phyloP scores from a whole-genome alignment of 495 filamentous ascomycete genomes.

The Bombardia bombarda region DNA sequence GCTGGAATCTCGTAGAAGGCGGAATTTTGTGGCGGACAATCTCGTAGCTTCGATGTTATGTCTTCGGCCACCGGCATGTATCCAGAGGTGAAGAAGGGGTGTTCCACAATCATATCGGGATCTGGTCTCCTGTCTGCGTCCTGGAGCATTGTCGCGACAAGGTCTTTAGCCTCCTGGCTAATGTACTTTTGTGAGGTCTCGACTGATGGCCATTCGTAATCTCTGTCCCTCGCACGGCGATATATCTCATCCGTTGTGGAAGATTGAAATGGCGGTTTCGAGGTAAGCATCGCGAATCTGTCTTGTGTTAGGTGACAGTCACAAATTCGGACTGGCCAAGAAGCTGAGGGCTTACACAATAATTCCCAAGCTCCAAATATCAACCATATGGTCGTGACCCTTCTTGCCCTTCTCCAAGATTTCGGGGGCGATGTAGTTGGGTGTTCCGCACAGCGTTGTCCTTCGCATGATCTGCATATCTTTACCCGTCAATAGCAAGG shows the following conservation, averaged over 20 bases:
- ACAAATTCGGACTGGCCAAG: too few relatives aligned
- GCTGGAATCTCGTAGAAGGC: constrained; percentile 30
- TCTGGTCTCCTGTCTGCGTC: constrained; percentile 67
- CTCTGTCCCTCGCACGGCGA: constrained; percentile 58
- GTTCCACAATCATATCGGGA: constrained; percentile 73
- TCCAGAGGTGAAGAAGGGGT: constrained; percentile 67
- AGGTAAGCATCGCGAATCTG: constrained; percentile 81
- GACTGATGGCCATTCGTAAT: constrained; percentile 67
- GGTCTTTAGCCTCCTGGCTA: constrained; percentile 59
- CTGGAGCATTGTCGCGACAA: constrained; percentile 68
- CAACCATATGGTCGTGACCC: constrained; percentile 83
- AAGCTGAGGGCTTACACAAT: constrained; percentile 69
- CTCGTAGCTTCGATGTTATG: constrained; percentile 42
- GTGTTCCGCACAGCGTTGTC: constrained; percentile 91
- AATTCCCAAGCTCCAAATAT: constrained; percentile 95
- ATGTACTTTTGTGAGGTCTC: constrained; percentile 42
- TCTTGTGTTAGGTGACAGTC: too few relatives aligned
- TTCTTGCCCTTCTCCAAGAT: constrained; percentile 79
- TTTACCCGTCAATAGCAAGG: constrained; percentile 75
- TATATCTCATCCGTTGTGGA: constrained; percentile 83
- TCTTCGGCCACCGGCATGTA: constrained; percentile 46
- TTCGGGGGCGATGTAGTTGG: constrained; percentile 97
- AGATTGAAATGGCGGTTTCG: constrained; percentile 84
- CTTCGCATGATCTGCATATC: constrained; percentile 69
- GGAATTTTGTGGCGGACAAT: constrained; percentile 34